Base-by-base conservation (phyloP, 371 early-diverging fungal species). In the Apophysomyces ossiformis region DNA sequence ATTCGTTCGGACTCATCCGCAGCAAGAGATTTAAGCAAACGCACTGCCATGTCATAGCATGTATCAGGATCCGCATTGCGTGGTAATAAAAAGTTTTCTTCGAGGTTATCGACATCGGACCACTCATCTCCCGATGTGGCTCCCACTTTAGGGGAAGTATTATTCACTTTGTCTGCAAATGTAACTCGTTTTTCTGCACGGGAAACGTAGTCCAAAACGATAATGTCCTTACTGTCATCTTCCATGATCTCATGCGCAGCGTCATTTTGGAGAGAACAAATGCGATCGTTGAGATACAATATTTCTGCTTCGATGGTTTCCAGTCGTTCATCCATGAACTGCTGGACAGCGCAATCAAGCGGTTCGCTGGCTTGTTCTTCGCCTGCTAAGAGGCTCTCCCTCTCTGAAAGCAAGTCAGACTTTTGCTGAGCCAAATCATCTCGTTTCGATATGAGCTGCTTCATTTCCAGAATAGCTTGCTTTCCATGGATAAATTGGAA, bases 321-420 rank as follows among this genome's bases (percentile, higher is more conserved):
- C n/a, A 95, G 77, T 7, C 92, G 90, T 45, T 94, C 94, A 61
- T 93, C 92, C 90, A 93, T 90, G 68, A 90, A 89, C 16, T 84
- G 75, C 37, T 83, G 75, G 2, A 87, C 77, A 37, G 88, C 85
- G 64, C 75, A 76, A 12, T 81, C 78, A 44, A 83, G 66, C 21
- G 78, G 54, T 7, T 76, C 67, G 1, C 76, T 76, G 18, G 70
- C 73, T 69, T 64, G 69, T 18, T 61, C 61, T 47, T 72, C 15
- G 26, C 79, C 81, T 54, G 78, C 82, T 32, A 74, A 76, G 38
- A 82, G 81, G 18, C 84, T 84, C 54, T 89, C 85, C 11, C 92
- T 87, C 69, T 93, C 91, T 18, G 82, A 78, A 26, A 84, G 69
- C 21, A 91, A 74, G 64, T 90, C 92, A 5, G 69, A 61, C 68